A percentile compares a stretch with the other conserved stretches of the same genome.
phyloP scores from a whole-genome alignment of 2,329 filamentous ascomycete species.

The Fusarium caatingaense region DNA sequence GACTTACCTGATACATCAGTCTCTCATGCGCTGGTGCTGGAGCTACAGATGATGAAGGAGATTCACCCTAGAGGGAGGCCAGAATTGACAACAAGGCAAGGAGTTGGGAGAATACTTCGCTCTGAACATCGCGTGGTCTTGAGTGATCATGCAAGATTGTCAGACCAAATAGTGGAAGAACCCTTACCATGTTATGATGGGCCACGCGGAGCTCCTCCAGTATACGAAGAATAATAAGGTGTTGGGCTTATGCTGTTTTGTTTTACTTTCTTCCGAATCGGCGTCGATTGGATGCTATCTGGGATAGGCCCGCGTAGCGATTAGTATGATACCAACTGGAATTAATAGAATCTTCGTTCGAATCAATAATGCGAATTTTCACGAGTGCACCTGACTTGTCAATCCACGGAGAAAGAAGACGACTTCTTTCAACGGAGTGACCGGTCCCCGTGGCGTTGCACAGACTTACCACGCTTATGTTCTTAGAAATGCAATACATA shows the following conservation, averaged over 20 bases:
- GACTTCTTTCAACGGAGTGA: neutral
- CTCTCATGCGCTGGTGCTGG: slow-evolving; percentile 84
- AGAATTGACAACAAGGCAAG: slow-evolving; percentile 80
- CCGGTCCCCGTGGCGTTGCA: neutral
- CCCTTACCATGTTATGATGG: slow-evolving; percentile 18
- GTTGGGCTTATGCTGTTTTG: too few species aligned
- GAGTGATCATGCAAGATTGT: slow-evolving; percentile 65
- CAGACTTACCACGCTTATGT: neutral
- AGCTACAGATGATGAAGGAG: slow-evolving; percentile 93
- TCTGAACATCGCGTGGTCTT: slow-evolving; percentile 87
- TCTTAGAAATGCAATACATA: neutral
- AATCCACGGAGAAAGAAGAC: neutral
- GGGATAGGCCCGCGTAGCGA: too few species aligned
- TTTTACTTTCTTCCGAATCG: neutral
- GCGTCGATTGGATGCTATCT: neutral
- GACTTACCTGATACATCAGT: slow-evolving; percentile 79
- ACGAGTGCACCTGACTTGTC: too few species aligned
- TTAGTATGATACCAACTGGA: neutral
- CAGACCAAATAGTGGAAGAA: neutral
- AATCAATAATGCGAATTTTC: neutral
- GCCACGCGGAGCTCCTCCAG: slow-evolving; percentile 4
- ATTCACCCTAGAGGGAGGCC: slow-evolving; percentile 76
- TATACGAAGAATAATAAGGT: neutral
- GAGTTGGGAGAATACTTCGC: slow-evolving; percentile 86
- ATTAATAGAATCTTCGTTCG: fast-evolving